These are phyloP conservation scores for Candida endomychidarum DNA, from an alignment of 805 yeast species.

Conservation along the genomic window DNA sequence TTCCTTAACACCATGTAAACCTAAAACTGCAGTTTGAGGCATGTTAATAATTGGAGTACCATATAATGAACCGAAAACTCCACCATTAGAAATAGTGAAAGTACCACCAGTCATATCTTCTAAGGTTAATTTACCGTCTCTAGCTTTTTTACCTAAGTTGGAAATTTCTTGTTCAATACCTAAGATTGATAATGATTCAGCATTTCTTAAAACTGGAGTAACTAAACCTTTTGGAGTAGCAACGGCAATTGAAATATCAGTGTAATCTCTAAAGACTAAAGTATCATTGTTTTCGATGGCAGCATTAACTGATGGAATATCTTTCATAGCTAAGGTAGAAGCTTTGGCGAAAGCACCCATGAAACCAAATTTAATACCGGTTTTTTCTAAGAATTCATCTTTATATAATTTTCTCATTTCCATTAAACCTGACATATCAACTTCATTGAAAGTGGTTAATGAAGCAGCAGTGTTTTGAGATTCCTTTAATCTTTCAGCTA, in stretches of 20 bases:
- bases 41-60: constrained; percentile 98
- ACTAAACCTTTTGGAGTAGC: constrained; percentile 99
- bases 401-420: constrained; percentile 95
- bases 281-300: constrained; percentile 90
- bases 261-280: constrained; percentile 93
- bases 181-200: constrained; percentile 83
- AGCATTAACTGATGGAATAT: constrained; percentile 92
- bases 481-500: constrained; percentile 98
- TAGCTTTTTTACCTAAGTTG: constrained; percentile 83
- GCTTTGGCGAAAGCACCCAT: constrained; percentile 99
- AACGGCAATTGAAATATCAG: constrained; percentile 93
- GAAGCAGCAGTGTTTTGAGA: constrained; percentile 99
- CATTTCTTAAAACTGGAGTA: constrained; percentile 96
- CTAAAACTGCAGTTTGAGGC: constrained; percentile 98
- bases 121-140: constrained; percentile 92
- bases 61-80: constrained; percentile 95
- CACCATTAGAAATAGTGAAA: constrained; percentile 98
- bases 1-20: constrained; percentile 95
- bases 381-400: constrained; percentile 92
- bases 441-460: constrained; percentile 96
- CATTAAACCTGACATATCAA: constrained; percentile 89
- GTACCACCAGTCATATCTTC: constrained; percentile 99
- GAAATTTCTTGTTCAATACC: constrained; percentile 88
- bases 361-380: constrained; percentile 94
- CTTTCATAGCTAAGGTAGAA: constrained; percentile 86